phyloP scores from a whole-genome alignment of 2,329 filamentous ascomycete genomes.

The Moelleriella libera region DNA sequence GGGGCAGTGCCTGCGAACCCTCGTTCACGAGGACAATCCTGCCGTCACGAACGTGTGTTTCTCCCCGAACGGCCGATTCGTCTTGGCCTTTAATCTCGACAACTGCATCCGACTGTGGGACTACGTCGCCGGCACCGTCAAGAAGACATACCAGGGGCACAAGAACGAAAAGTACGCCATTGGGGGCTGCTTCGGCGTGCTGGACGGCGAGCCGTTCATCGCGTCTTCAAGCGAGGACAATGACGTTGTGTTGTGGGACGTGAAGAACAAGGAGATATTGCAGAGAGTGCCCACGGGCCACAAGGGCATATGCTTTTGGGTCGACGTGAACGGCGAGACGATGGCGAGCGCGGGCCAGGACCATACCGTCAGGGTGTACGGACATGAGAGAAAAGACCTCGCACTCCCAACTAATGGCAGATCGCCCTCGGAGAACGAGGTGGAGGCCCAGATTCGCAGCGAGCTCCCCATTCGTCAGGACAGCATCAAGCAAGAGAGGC shows the following conservation, averaged over 20 bases:
- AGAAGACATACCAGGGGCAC: constrained; percentile 97
- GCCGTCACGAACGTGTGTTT: constrained; percentile 83
- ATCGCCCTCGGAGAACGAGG: background rate
- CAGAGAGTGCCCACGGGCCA: constrained; percentile 43
- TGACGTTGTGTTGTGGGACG: constrained; percentile 77
- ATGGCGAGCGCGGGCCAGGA: constrained; percentile 46
- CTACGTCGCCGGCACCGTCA: constrained; percentile 77
- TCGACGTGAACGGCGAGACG: constrained; percentile 41
- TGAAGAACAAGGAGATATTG: constrained; percentile 68
- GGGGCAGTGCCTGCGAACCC: constrained; percentile 84
- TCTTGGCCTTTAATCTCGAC: constrained; percentile 85
- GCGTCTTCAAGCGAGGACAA: constrained; percentile 82
- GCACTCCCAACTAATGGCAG: background rate
- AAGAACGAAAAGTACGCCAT: constrained; percentile 72
- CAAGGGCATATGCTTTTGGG: constrained; percentile 49
- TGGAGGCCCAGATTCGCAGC: constrained; percentile 1
- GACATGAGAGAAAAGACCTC: constrained; percentile 10
- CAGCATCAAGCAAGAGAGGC: constrained; percentile 3
- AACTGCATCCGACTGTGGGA: constrained; percentile 87
- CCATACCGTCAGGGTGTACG: constrained; percentile 35
- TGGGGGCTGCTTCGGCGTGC: constrained; percentile 65
- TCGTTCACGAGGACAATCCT: constrained; percentile 93
- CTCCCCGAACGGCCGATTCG: constrained; percentile 83
- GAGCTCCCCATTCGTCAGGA: constrained; percentile 4
- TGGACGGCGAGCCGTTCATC: constrained; percentile 42